Base-by-base conservation (phyloP, 352 stramenopile species). In the Globisporangium carolinianum region DNA sequence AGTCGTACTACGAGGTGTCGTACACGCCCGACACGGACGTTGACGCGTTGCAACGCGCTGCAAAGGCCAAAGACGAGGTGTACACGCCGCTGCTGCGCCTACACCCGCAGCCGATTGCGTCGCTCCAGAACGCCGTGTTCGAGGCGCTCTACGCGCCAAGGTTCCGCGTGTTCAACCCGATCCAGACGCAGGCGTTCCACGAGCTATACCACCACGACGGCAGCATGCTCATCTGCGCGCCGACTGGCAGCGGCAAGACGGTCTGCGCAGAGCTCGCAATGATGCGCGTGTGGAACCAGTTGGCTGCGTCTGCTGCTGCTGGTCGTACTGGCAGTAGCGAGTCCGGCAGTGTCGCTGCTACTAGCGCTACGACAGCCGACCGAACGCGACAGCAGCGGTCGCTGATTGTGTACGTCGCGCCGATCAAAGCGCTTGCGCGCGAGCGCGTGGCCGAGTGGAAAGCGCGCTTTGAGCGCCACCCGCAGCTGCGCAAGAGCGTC, bases 171-270 rank as follows among this genome's bases (percentile, higher is more conserved):
- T 90, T 97, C 37, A 96, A 96, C 61, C 82, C 83, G 43, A 98
- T 99, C 60, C 97, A 99, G 76, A 99, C 96, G 42, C 97, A 99
- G 60, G 65, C 97, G 5, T 99, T 99, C 71, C 89, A 98, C 61
- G 73, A 97, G 47, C 72, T 99, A 0, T 99, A 99, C 68, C 94
- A 99, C 59, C 96, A 96, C 11, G 86, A 98, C 60, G 84, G 83
- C 32, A 98, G 97, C 45, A 81, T 99, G 3, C 73, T 99, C 32
- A 69, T 99, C 4, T 98, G 97, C 15, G 97, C 97, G 9, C 97
- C 98, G 0, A 99, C 95, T 8, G 97, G 96, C 6, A 96, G 84
- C 53, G 97, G 96, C 1, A 99, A 99, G 71, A 99, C 97, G 1
- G 80, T 98, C 36, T 90, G 98, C 42, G 96, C 96, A 0, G 97